Percentiles rank a stretch among this genome's conserved stretches.
phyloP scores from a whole-genome alignment of 768 basidiomycete genomes.

The Chalciporus piperatus region DNA sequence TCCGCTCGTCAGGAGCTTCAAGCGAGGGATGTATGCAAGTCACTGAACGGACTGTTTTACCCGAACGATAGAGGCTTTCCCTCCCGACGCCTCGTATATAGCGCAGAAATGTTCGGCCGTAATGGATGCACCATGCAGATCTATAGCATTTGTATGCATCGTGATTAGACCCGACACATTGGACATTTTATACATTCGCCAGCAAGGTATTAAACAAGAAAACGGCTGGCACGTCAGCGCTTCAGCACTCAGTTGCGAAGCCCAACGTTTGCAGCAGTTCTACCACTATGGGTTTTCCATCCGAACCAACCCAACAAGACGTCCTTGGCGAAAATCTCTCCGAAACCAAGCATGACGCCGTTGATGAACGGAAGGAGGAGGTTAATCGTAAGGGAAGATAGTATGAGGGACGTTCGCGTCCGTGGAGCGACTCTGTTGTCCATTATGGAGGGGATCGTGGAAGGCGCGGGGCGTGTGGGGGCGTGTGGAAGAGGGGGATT shows the following conservation, averaged over 20 bases:
- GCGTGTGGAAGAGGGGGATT: slow-evolving; percentile 22
- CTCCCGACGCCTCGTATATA: too few relatives aligned
- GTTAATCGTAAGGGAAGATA: slow-evolving; percentile 80
- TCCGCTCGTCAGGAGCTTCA: too few relatives aligned
- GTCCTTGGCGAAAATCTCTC: slow-evolving; percentile 87
- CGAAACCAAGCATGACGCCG: slow-evolving; percentile 95
- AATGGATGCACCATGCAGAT: too few relatives aligned
- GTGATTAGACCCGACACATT: not conserved
- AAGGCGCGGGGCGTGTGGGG: slow-evolving; percentile 30
- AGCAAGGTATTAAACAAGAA: not conserved
- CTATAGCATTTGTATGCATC: not conserved
- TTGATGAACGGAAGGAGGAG: slow-evolving; percentile 86
- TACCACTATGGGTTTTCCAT: slow-evolving; percentile 35
- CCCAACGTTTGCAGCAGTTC: slow-evolving; percentile 24
- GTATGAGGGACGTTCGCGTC: slow-evolving; percentile 64
- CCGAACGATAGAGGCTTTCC: too few relatives aligned
- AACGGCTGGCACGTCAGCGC: too few relatives aligned
- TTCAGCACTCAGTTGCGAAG: slow-evolving; percentile 16
- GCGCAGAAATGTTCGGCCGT: too few relatives aligned
- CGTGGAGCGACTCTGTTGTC: slow-evolving; percentile 62
- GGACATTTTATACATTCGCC: slow-evolving; percentile 3
- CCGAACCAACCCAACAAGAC: slow-evolving; percentile 57
- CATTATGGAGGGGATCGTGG: slow-evolving; percentile 69
- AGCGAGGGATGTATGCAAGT: too few relatives aligned
- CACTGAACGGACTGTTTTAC: too few relatives aligned